Evolutionary conservation across 345 rosid genomes (phyloP), one percentile per base, ranked within the genome.

Genomic region (Camelina sativa): DNA sequence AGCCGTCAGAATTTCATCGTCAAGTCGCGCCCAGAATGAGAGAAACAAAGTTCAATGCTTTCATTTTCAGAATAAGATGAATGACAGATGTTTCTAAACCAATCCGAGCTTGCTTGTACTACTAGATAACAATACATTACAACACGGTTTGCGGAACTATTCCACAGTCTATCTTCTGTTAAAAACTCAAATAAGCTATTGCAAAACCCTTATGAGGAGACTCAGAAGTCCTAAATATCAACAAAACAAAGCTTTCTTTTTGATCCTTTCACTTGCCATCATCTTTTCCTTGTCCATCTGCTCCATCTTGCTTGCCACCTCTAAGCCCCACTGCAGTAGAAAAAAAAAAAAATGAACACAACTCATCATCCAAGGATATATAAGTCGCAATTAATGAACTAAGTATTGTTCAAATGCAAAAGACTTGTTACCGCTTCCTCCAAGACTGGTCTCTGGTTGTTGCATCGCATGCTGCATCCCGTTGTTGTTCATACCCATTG

Each of bases 1-100:
- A 90, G 85, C 74, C 96, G 97, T 70, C 98, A 89, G 83, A 91
- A 94, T 65, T 94, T 89, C 85, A 87, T 91, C 25, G 84, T 94
- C 63, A 94, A 87, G 82, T 35, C 88, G 0, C 52, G 59, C 2
- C 69, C 75, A 1, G 78, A 79, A 55, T 79, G 28, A 78, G 71
- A 13, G 5, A 13, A 8, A 17, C 28, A 34, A 34, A 50, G 23
- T 50, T 13, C 48, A 43, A 4, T 43, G 48, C 48, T 12, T 43
- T 43, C 16, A 43, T 12, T 43, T 43, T 43, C 16, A 43, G 48
- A 43, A 43, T 47, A 47, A 47, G 52, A 47, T n/a, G 10, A 47
- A 47, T 47, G 11, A 55, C 25, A 28, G 13, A 25, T 72, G 76
- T 51, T 74, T 69, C 71, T 65, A 65, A 64, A 65, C 8, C 55